These are phyloP conservation scores for Fusarium marasasianum DNA, from an alignment of 2,329 filamentous ascomycete species.

Conservation along the genomic window DNA sequence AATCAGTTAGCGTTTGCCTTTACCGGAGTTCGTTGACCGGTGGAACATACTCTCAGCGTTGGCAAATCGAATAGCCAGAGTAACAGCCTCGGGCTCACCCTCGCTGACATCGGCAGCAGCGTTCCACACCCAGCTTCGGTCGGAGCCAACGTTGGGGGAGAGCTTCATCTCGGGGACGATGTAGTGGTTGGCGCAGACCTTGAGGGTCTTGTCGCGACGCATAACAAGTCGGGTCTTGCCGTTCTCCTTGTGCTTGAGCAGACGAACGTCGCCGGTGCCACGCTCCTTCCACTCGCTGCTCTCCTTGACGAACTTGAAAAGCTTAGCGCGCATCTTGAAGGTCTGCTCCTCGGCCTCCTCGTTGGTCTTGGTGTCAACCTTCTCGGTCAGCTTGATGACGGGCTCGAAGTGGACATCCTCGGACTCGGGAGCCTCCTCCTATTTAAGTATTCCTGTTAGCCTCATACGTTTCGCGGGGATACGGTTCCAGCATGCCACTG, in stretches of 20 bases:
- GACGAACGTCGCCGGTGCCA: constrained; percentile 92
- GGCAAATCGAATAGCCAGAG: constrained; percentile 95
- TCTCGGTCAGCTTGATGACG: constrained; percentile 94
- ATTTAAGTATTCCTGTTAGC: constrained; percentile 10
- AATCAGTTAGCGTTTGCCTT: constrained; percentile 39
- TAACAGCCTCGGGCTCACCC: constrained; percentile 95
- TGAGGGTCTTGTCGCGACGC: constrained; percentile 99
- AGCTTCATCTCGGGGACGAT: constrained; percentile 99
- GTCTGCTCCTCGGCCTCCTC: constrained; percentile 97
- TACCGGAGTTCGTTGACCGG: background rate
- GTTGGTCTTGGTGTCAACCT: constrained; percentile 97
- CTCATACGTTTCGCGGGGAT: background rate
- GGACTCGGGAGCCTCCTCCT: constrained; percentile 82
- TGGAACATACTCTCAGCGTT: constrained; percentile 88
- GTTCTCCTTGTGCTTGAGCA: constrained; percentile 99
- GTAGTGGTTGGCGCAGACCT: constrained; percentile 99
- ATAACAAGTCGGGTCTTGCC: constrained; percentile 97
- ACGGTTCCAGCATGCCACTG: constrained; percentile 10
- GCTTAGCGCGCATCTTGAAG: constrained; percentile 99
- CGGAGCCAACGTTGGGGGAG: constrained; percentile 95
- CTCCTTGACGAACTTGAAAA: constrained; percentile 97
- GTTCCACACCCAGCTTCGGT: constrained; percentile 99
- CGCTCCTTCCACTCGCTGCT: constrained; percentile 98
- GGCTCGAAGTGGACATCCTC: constrained; percentile 97
- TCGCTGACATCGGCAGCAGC: constrained; percentile 97